Evolutionary conservation across 139 green algal genomes (phyloP).

Genomic region (Nannochloris sp.): DNA sequence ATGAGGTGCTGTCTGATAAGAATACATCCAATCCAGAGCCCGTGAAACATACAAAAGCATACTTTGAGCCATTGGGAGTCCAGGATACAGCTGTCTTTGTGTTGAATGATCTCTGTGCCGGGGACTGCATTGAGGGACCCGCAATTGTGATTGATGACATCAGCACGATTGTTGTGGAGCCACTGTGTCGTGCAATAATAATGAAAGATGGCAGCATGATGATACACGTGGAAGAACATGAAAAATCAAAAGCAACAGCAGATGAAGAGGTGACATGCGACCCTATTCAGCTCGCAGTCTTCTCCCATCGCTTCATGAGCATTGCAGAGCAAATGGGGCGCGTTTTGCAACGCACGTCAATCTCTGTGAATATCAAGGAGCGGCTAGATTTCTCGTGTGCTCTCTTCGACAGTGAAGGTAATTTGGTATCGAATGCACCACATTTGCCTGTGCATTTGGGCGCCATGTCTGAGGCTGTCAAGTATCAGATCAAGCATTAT

Average conservation of each 20-base stretch:
- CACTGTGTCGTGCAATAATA: constrained; percentile 64
- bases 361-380: constrained; percentile 99
- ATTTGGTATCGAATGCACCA: constrained; percentile 93
- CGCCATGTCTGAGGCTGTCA: constrained; percentile 87
- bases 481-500: constrained; percentile 72
- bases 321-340: constrained; percentile 99
- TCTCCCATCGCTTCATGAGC: constrained; percentile 96
- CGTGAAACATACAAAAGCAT: constrained; percentile 28
- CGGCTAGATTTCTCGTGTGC: constrained; percentile 95
- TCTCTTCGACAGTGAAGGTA: constrained; percentile 60
- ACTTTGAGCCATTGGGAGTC: constrained; percentile 52
- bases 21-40: constrained; percentile 29
- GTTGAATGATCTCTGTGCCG: constrained; percentile 49
- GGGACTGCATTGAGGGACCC: constrained; percentile 64
- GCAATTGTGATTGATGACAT: constrained; percentile 91
- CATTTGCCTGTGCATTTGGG: constrained; percentile 97
- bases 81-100: constrained; percentile 66
- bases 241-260: neutral
- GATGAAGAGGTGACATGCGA: constrained; percentile 42
- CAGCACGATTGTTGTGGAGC: constrained; percentile 88
- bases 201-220: constrained; percentile 65
- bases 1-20: neutral
- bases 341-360: constrained; percentile 83
- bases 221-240: constrained; percentile 33
- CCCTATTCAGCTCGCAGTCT: constrained; percentile 91